A percentile compares a stretch with the other conserved stretches of the same genome.
These are phyloP conservation scores for Polygonum maritimum DNA, from an alignment of 148 eudicot genomes.

Conservation along the genomic window DNA sequence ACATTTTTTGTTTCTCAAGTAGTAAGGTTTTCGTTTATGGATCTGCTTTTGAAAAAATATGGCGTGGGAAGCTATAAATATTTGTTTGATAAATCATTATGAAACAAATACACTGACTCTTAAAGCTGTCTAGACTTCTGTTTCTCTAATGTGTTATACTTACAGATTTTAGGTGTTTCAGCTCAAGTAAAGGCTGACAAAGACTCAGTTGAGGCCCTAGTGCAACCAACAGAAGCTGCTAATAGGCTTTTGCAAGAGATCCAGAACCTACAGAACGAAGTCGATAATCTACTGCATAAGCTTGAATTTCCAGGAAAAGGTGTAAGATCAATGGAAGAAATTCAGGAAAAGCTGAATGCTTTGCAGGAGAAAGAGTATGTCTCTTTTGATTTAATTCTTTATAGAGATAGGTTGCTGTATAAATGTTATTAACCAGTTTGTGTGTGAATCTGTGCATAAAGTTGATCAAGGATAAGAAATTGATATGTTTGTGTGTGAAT, in stretches of 20 bases:
- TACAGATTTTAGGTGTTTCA: constrained; percentile 69
- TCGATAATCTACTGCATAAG: constrained; percentile 55
- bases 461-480: no score
- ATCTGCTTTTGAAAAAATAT: background rate
- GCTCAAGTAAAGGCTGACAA: constrained; percentile 89
- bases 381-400: background rate
- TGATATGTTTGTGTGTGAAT: no score
- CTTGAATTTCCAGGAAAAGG: constrained; percentile 54
- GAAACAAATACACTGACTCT: background rate
- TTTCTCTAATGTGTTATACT: constrained; percentile 11
- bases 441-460: background rate
- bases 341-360: constrained; percentile 44
- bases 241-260: constrained; percentile 62
- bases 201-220: constrained; percentile 63
- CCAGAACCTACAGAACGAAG: constrained; percentile 39
- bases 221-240: constrained; percentile 61
- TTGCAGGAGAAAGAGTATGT: constrained; percentile 52
- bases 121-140: background rate
- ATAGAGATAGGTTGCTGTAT: background rate
- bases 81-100: background rate
- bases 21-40: background rate
- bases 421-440: background rate
- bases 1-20: background rate
- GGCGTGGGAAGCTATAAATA: background rate
- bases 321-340: constrained; percentile 54